Percentiles rank a stretch among this genome's conserved stretches.
Conservation (phyloP, 345 rosid species). For the Rhodomyrtus tomentosa region DNA sequence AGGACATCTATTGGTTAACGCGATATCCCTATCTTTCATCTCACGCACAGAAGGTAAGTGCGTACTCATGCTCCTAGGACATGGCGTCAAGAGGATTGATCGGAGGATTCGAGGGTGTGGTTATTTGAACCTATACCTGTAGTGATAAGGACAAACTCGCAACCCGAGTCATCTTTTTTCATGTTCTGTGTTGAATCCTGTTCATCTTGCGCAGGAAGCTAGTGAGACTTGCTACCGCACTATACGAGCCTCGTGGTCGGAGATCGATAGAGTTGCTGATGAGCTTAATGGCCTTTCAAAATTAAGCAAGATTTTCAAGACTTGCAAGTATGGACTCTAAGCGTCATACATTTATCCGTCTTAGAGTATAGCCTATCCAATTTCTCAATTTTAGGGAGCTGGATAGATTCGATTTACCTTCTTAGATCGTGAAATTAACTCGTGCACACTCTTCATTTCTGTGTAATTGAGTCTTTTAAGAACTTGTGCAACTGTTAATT, state of each 20-base stretch:
- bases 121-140: neutral
- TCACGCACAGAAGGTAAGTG: neutral
- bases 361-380: neutral
- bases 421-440: too few relatives aligned
- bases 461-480: too few relatives aligned
- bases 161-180: neutral
- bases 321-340: constrained; percentile 29
- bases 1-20: neutral
- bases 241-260: constrained; percentile 46
- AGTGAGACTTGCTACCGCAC: constrained; percentile 47
- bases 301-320: constrained; percentile 48
- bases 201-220: constrained; percentile 16
- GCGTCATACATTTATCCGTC: too few relatives aligned
- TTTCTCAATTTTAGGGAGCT: neutral
- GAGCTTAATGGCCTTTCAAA: constrained; percentile 26
- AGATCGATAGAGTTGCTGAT: constrained; percentile 46
- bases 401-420: too few relatives aligned
- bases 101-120: neutral
- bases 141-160: neutral
- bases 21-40: neutral
- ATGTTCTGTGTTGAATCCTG: neutral
- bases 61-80: neutral
- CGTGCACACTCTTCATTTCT: too few relatives aligned
- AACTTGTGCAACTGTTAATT: neutral
- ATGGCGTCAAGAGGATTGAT: neutral